Evolutionary conservation across 2,329 filamentous ascomycete genomes (phyloP), one percentile per base, ranked within the genome.

Genomic region (Tolypocladium amazonense): DNA sequence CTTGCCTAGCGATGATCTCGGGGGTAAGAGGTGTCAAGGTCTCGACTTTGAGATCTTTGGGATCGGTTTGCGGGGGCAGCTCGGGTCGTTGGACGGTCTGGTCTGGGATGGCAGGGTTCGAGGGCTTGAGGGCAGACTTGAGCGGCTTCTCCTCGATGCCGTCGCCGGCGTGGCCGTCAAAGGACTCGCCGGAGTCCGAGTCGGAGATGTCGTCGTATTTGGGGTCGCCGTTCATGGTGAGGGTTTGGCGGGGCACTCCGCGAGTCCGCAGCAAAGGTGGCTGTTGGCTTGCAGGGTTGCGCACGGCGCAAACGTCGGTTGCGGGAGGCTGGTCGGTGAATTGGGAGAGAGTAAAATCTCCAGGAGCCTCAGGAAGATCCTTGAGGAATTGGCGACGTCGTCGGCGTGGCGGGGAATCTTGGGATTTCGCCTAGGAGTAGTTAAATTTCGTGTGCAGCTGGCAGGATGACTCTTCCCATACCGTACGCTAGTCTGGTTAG

Each of bases 1-100:
- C 94, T 83, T 99, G 94, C 70, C 94, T 86, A 63, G 92, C 91
- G 72, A 99, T 99, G 73, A 99, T 97, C 75, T 97, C 93, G 66
- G 92, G 92, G 20, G 93, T 95, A 68, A 97, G 81, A 60, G 94
- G 93, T 66, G 83, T 90, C 68, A 99, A 81, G 58, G 78, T 85
- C 66, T 85, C 83, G 70, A 97, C 83, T 71, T 97, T 90, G 71
- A 99, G 84, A 68, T 92, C 88, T 74, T 88, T 86, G 69, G 94
- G 91, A 67, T 99, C 90, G 66, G 94, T 96, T 80, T 99, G 94
- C 68, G 92, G 90, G 69, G 94, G 94, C 61, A 84, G 77, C 63
- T 71, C 69, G 58, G 81, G 80, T 65, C 75, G 77, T 70, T 75
- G 66, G 56, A 84, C 80, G 59, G 85, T 80, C 61, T 82, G 79